Evolutionary conservation across 1,139 yeast genomes (phyloP).

Genomic region (Diutina sp.): DNA sequence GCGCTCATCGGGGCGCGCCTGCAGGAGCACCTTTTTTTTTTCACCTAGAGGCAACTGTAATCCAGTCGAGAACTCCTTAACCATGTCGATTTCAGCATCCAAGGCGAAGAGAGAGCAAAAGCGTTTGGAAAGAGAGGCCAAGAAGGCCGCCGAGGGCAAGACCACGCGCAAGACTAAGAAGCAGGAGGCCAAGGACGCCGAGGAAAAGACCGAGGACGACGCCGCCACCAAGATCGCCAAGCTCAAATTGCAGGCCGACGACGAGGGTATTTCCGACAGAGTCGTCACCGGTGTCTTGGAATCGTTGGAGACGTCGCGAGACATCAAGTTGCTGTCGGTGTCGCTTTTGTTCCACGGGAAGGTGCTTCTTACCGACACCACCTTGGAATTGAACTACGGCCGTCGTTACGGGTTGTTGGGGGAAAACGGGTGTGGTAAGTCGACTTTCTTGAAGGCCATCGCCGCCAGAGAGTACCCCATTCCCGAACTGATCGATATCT

Average conservation of each 20-base stretch:
- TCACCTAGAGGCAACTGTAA: neutral
- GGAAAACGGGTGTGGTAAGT: conserved; percentile 98
- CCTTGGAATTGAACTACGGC: conserved; percentile 88
- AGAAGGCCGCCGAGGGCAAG: conserved; percentile 66
- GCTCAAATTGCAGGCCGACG: conserved; percentile 85
- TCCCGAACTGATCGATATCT: conserved; percentile 84
- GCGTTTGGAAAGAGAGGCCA: conserved; percentile 45
- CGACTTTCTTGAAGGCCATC: conserved; percentile 81
- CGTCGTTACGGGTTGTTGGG: conserved; percentile 95
- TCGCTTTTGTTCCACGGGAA: conserved; percentile 96
- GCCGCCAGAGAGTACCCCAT: conserved; percentile 96
- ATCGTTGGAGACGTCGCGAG: conserved; percentile 83
- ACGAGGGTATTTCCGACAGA: conserved; percentile 90
- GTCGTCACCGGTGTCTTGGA: conserved; percentile 96
- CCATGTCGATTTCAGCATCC: conserved; percentile 49
- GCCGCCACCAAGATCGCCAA: conserved; percentile 71
- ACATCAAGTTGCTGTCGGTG: conserved; percentile 80
- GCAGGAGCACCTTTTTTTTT: too few species aligned
- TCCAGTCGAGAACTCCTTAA: neutral
- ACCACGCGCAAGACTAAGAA: conserved; percentile 51
- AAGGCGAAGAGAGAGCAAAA: conserved; percentile 96
- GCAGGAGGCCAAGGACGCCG: conserved; percentile 43
- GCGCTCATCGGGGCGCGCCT: neutral
- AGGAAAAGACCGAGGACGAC: conserved; percentile 46
- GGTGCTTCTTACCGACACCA: conserved; percentile 85